These are phyloP conservation scores for Diddensiella santjacobensis DNA, from an alignment of 805 yeast species.

Conservation along the genomic window DNA sequence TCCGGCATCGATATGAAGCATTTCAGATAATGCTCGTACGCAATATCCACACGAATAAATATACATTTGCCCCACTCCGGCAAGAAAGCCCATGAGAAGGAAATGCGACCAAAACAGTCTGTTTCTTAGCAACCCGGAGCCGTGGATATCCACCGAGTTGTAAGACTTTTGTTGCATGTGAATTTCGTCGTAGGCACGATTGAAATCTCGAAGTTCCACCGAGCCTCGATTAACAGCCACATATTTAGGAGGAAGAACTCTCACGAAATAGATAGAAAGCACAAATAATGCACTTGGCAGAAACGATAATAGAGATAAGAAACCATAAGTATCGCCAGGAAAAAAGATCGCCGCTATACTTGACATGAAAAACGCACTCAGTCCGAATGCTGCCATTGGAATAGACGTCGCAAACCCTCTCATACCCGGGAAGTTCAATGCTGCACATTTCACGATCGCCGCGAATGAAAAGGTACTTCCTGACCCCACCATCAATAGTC, in stretches of 20 bases:
- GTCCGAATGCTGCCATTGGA: constrained; percentile 70
- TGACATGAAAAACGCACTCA: constrained; percentile 67
- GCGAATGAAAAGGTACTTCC: constrained; percentile 67
- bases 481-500: constrained; percentile 55
- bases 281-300: constrained; percentile 47
- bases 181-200: background rate
- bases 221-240: constrained; percentile 8
- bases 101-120: constrained; percentile 25
- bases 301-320: constrained; percentile 45
- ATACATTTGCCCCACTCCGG: constrained; percentile 72
- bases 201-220: constrained; percentile 9
- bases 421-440: constrained; percentile 59
- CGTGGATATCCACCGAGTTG: constrained; percentile 10
- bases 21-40: constrained; percentile 44
- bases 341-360: constrained; percentile 48
- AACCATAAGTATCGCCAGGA: constrained; percentile 55
- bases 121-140: constrained; percentile 17
- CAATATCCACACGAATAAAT: constrained; percentile 72
- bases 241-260: constrained; percentile 15
- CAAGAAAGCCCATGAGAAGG: constrained; percentile 47
- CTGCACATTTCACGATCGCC: constrained; percentile 69
- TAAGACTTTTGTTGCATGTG: constrained; percentile 2
- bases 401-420: constrained; percentile 72
- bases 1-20: background rate
- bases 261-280: constrained; percentile 16